Evolutionary conservation across 2,329 filamentous ascomycete species (phyloP).

Genomic region (Magnaporthales sp.): DNA sequence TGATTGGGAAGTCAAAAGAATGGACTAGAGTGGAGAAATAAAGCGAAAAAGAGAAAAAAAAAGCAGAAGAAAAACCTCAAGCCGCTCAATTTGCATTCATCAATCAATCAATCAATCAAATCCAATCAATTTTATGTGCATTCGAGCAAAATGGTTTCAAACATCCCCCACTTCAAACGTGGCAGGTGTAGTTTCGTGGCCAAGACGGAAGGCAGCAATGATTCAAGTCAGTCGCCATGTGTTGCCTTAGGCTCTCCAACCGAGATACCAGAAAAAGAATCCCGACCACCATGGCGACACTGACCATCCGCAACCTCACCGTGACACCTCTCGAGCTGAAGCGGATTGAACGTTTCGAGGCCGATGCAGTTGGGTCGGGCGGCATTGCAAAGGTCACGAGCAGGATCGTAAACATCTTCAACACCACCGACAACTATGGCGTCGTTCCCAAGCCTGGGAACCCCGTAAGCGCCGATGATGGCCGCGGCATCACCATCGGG

Average conservation of each 20-base stretch:
- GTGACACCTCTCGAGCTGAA: conserved; percentile 64
- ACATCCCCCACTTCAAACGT: not conserved
- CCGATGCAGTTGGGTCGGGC: conserved; percentile 23
- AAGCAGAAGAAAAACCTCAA: not conserved
- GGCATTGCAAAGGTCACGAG: conserved; percentile 30
- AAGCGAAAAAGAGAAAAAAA: not conserved
- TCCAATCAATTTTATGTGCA: no score
- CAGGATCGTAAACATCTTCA: conserved; percentile 26
- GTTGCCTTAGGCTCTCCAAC: not conserved
- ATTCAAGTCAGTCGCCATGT: not conserved
- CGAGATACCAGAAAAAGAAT: not conserved
- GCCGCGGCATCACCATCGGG: conserved; percentile 45
- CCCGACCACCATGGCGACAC: conserved; percentile 31
- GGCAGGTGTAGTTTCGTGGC: not conserved
- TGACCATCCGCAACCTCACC: conserved; percentile 79
- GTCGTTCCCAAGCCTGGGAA: conserved; percentile 10
- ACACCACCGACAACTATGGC: conserved; percentile 20
- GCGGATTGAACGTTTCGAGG: conserved; percentile 63
- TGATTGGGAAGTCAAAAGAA: not conserved
- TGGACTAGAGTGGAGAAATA: not conserved
- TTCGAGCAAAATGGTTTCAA: not conserved
- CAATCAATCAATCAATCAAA: not conserved
- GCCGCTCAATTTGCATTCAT: not conserved
- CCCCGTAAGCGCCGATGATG: conserved; percentile 43
- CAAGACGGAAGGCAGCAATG: not conserved